Evolutionary conservation across 305 asterid species (phyloP).

Genomic region (Solanum hybrid): DNA sequence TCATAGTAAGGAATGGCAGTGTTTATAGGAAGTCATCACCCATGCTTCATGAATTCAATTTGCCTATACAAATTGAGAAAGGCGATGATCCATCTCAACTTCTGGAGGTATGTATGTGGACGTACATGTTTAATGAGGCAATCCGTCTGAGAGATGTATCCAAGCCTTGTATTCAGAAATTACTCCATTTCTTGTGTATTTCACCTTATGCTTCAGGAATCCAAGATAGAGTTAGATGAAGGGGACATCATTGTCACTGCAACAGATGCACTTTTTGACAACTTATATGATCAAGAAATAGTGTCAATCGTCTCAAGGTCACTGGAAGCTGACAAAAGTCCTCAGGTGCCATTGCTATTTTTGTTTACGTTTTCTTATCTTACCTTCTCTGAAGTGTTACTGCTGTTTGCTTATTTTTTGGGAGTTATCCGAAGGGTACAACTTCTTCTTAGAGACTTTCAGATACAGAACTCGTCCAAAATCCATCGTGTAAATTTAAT

Average conservation of each 20-base stretch:
- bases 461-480: background rate
- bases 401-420: background rate
- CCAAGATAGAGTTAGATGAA: constrained; percentile 55
- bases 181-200: constrained; percentile 1
- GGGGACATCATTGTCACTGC: constrained; percentile 58
- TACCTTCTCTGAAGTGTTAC: background rate
- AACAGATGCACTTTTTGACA: constrained; percentile 81
- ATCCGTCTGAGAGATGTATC: background rate
- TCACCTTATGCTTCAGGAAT: constrained; percentile 31
- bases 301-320: constrained; percentile 39
- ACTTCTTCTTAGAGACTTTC: background rate
- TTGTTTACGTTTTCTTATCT: background rate
- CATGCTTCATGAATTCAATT: constrained; percentile 58
- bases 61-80: constrained; percentile 48
- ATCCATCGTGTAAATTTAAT: background rate
- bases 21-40: constrained; percentile 57
- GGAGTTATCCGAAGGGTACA: background rate
- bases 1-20: constrained; percentile 48
- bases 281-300: constrained; percentile 66
- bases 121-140: background rate
- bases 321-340: constrained; percentile 36
- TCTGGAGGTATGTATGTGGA: constrained; percentile 42
- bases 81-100: constrained; percentile 54
- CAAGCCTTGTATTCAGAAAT: background rate
- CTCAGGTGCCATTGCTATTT: constrained; percentile 34